Conservation (phyloP, 257 asterid genomes). For the Nicotiana noctiflora region DNA sequence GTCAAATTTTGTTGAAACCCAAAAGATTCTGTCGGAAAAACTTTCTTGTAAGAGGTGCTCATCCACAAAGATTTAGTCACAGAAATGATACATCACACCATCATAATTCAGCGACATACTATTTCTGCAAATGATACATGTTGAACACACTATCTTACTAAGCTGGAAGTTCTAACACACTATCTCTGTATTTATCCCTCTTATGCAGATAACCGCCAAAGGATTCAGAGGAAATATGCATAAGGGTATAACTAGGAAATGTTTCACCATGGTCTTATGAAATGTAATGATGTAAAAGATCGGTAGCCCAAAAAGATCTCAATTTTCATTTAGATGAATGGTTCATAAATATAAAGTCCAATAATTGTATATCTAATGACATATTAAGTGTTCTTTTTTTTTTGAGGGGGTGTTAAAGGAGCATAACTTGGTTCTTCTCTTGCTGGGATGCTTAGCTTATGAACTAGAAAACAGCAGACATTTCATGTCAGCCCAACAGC, state of each 20-base stretch:
- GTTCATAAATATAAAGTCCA: not conserved
- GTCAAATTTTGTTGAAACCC: constrained; percentile 91
- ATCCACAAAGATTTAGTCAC: not conserved
- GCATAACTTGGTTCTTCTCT: not conserved
- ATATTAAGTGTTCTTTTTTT: not conserved
- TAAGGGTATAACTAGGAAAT: not conserved
- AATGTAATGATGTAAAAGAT: not conserved
- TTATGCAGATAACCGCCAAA: not conserved
- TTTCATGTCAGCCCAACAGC: not conserved
- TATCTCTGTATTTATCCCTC: not conserved
- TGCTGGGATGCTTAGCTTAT: not conserved
- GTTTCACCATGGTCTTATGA: not conserved
- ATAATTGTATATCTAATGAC: not conserved
- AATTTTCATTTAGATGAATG: not conserved
- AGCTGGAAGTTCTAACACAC: not conserved
- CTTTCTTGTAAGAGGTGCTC: not conserved
- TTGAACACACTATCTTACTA: not conserved
- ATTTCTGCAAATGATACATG: not conserved
- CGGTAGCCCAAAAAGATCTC: not conserved
- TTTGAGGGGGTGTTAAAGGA: not conserved
- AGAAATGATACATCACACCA: not conserved
- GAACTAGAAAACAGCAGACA: not conserved
- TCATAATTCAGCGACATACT: constrained; percentile 2
- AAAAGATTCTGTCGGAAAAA: constrained; percentile 61
- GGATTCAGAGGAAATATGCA: not conserved